Percentiles rank a stretch among this genome's conserved stretches.
These are phyloP conservation scores for Fusarium torreyae DNA, from an alignment of 2,329 filamentous ascomycete species.

Conservation along the genomic window DNA sequence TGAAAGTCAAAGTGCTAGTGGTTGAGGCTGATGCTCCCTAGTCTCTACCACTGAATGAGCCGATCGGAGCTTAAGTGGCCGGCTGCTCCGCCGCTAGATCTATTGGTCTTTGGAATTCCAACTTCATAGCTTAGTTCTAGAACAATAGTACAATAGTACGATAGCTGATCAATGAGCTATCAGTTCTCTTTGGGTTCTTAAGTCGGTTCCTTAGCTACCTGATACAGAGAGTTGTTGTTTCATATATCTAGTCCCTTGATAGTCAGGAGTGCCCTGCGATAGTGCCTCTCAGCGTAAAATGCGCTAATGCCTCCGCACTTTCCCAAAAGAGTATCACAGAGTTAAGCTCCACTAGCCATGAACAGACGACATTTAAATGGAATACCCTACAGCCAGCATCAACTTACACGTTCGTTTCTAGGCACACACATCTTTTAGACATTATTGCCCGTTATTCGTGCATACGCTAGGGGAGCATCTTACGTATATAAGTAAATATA, in stretches of 20 bases:
- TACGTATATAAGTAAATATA: too few relatives aligned
- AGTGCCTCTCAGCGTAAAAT: not conserved
- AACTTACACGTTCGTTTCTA: not conserved
- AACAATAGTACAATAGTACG: too few relatives aligned
- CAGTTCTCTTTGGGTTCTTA: too few relatives aligned
- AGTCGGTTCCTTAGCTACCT: too few relatives aligned
- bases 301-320: constrained; percentile 3
- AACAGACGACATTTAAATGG: not conserved
- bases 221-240: too few relatives aligned
- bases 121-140: not conserved
- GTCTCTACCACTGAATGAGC: constrained; percentile 12
- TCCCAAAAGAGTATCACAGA: not conserved
- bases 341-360: not conserved
- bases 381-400: not conserved
- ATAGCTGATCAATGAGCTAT: too few relatives aligned
- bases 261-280: too few relatives aligned
- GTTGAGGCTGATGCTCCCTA: constrained; percentile 31
- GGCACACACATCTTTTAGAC: too few relatives aligned
- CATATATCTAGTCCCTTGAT: too few relatives aligned
- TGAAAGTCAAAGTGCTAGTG: constrained; percentile 8
- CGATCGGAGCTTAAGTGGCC: constrained; percentile 34
- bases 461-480: too few relatives aligned
- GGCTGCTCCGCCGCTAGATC: constrained; percentile 34
- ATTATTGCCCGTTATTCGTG: too few relatives aligned
- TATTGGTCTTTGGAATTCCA: not conserved